phyloP scores from a whole-genome alignment of 2,329 filamentous ascomycete species.

The Sporothrix pallida region DNA sequence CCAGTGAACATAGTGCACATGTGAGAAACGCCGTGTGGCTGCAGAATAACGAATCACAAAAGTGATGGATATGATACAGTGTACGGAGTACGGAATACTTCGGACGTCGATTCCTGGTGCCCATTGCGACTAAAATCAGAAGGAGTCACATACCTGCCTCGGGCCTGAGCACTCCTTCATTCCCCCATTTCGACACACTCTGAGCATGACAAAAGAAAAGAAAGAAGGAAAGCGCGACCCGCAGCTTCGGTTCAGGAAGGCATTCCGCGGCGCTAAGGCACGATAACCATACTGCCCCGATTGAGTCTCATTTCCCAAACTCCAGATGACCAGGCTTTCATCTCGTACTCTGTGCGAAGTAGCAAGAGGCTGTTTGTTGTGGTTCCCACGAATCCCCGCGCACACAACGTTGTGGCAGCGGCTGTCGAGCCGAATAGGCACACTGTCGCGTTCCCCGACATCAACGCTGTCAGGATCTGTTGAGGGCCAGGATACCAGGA shows the following conservation, averaged over 20 bases:
- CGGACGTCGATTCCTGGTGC: background rate
- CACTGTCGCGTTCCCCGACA: background rate
- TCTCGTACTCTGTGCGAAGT: no score
- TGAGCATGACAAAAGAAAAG: background rate
- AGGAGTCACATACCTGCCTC: background rate
- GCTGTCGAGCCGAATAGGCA: background rate
- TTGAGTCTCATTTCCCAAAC: conserved; percentile 26
- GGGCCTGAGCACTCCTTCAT: conserved; percentile 7
- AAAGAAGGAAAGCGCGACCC: conserved; percentile 18
- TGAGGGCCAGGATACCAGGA: background rate
- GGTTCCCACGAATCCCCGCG: background rate
- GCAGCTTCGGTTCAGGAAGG: conserved; percentile 30
- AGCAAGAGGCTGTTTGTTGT: background rate
- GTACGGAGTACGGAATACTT: background rate
- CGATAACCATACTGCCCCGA: background rate
- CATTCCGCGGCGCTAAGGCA: conserved; percentile 30
- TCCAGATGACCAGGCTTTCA: background rate
- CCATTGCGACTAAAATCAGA: background rate
- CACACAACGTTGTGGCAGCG: background rate
- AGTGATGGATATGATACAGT: background rate
- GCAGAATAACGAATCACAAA: background rate
- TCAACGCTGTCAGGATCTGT: background rate
- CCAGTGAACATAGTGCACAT: background rate
- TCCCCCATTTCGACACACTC: conserved; percentile 20
- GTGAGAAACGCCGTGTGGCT: conserved; percentile 11